phyloP scores from a whole-genome alignment of 192 early-diverging fungal genomes.

The Dimargaris verticillata region DNA sequence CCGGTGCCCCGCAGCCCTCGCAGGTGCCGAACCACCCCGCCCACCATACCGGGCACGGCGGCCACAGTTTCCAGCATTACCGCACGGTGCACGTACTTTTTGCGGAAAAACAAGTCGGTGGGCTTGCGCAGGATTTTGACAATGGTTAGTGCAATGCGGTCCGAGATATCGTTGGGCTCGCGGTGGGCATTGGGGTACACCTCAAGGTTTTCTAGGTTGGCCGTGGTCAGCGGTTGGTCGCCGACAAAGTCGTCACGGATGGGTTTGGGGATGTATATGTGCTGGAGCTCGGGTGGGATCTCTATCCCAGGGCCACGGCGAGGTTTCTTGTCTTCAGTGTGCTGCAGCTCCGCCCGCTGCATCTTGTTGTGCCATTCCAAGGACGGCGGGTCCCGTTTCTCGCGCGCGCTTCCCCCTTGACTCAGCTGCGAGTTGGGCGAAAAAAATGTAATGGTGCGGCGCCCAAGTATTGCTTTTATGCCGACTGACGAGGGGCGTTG shows the following conservation, averaged over 20 bases:
- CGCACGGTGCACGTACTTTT: constrained; percentile 59
- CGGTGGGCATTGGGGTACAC: constrained; percentile 42
- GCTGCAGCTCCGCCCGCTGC: neutral
- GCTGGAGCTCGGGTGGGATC: constrained; percentile 6
- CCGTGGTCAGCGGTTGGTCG: constrained; percentile 27
- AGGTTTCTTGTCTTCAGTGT: neutral
- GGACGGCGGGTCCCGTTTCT: neutral
- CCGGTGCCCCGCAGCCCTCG: constrained; percentile 54
- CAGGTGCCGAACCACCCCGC: constrained; percentile 61
- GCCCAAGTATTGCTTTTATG: no score
- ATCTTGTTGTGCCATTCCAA: neutral
- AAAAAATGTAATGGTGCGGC: no score
- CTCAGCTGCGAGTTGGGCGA: no score
- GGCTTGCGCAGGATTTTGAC: constrained; percentile 48
- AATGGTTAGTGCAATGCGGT: constrained; percentile 42
- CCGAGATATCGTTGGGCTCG: constrained; percentile 32
- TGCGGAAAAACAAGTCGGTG: constrained; percentile 51
- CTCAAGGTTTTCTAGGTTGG: constrained; percentile 41
- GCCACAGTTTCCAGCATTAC: constrained; percentile 66
- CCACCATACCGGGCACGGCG: constrained; percentile 81
- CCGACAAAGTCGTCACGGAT: constrained; percentile 45
- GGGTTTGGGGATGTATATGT: constrained; percentile 25
- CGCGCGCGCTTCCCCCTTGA: no score
- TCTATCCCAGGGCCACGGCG: neutral
- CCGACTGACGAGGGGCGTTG: no score